A percentile compares a stretch with the other conserved stretches of the same genome.
Conservation (phyloP, 164 flowering plant species). For the Nymphaea colorata region DNA sequence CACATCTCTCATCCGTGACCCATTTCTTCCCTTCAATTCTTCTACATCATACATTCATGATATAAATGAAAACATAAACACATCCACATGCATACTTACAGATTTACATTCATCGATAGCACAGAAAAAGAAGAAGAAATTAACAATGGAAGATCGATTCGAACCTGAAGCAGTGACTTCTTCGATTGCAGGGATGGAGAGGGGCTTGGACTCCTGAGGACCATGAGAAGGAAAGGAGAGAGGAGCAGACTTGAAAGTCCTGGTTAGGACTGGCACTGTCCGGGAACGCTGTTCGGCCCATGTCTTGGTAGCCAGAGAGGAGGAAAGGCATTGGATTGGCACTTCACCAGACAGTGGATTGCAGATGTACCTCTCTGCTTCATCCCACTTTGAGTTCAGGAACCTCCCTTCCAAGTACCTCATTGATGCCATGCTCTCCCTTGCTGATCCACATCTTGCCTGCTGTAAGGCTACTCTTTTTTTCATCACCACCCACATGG, state of each 20-base stretch:
- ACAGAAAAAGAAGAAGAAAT: background rate
- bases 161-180: background rate
- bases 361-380: constrained; percentile 82
- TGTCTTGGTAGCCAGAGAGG: constrained; percentile 15
- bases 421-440: constrained; percentile 53
- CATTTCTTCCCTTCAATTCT: constrained; percentile 11
- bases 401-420: constrained; percentile 43
- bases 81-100: background rate
- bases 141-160: background rate
- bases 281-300: constrained; percentile 17
- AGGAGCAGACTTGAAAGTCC: constrained; percentile 70
- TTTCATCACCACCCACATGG: background rate
- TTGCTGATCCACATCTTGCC: constrained; percentile 36
- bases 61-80: background rate
- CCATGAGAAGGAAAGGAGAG: constrained; percentile 30
- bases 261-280: constrained; percentile 6
- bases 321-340: constrained; percentile 78
- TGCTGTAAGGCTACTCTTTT: constrained; percentile 44
- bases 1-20: constrained; percentile 38
- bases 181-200: background rate
- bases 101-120: background rate
- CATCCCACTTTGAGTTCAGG: constrained; percentile 79
- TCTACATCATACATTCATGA: background rate
- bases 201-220: background rate
- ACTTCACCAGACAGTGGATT: constrained; percentile 86